A percentile compares a stretch with the other conserved stretches of the same genome.
These are phyloP conservation scores for Tetrastigma voinierianum DNA, from an alignment of 164 flowering plant genomes.

Conservation along the genomic window DNA sequence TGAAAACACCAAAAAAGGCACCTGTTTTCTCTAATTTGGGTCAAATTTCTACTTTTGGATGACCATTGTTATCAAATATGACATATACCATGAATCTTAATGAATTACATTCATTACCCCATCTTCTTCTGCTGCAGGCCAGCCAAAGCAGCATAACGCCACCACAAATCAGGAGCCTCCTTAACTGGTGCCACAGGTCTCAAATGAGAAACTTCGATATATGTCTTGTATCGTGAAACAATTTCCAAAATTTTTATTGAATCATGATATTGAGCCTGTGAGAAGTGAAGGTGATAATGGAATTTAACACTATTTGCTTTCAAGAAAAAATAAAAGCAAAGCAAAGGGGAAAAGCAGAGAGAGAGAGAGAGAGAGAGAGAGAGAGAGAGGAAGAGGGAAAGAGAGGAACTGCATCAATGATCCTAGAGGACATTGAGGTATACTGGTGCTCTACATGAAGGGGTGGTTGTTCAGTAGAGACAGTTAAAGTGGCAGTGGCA, in stretches of 20 bases:
- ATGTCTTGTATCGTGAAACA: too few species aligned
- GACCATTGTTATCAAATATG: too few species aligned
- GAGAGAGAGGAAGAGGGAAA: background rate
- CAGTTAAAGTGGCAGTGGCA: background rate
- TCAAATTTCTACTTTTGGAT: too few species aligned
- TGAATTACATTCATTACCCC: constrained; percentile 48
- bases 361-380: background rate
- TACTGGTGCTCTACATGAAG: background rate
- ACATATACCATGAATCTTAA: background rate
- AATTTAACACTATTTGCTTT: background rate
- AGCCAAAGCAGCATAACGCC: constrained; percentile 93
- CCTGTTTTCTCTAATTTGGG: too few species aligned
- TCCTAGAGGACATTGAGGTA: background rate
- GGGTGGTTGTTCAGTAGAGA: background rate
- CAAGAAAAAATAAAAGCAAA: too few species aligned
- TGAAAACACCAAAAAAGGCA: too few species aligned
- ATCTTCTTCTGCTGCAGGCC: constrained; percentile 77
- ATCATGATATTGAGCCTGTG: constrained; percentile 91
- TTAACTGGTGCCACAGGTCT: constrained; percentile 73
- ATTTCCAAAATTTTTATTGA: too few species aligned
- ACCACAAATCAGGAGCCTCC: constrained; percentile 61
- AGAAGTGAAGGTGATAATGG: constrained; percentile 2
- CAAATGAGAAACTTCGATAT: constrained; percentile 84
- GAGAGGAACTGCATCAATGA: background rate
- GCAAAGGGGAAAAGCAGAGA: background rate